phyloP scores from a whole-genome alignment of 139 green algal species.

The Parachlorella kessleri region DNA sequence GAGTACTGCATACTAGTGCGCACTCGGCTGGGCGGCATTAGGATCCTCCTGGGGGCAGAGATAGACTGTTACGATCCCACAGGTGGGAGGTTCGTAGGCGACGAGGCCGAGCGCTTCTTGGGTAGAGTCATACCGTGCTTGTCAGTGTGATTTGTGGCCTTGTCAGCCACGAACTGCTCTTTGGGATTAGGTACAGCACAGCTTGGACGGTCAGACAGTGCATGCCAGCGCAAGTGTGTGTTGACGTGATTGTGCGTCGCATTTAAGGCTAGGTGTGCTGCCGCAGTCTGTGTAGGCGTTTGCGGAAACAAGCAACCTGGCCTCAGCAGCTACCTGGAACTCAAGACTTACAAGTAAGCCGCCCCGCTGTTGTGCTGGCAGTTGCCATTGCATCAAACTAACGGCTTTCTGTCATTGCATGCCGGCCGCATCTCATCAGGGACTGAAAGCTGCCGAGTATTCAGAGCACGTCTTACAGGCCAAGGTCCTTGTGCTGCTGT shows the following conservation, averaged over 20 bases:
- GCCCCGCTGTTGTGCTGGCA: not conserved
- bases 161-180: too few species aligned
- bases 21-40: not conserved
- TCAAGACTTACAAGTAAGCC: conserved; percentile 29
- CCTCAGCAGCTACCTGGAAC: conserved; percentile 9
- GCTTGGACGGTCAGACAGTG: too few species aligned
- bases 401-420: not conserved
- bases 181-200: too few species aligned
- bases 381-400: not conserved
- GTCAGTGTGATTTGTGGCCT: too few species aligned
- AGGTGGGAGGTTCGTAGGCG: too few species aligned
- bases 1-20: conserved; percentile 27
- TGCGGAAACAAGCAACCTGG: not conserved
- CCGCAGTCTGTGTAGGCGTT: not conserved
- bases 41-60: conserved; percentile 27
- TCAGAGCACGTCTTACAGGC: too few species aligned
- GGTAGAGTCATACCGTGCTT: too few species aligned
- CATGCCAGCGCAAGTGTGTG: too few species aligned
- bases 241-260: too few species aligned
- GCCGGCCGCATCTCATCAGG: not conserved
- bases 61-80: conserved; percentile 29
- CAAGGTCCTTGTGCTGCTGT: too few species aligned
- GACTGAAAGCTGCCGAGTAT: not conserved
- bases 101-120: too few species aligned
- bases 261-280: too few species aligned